Evolutionary conservation across 768 basidiomycete genomes (phyloP).

Genomic region (Trametes maxima): DNA sequence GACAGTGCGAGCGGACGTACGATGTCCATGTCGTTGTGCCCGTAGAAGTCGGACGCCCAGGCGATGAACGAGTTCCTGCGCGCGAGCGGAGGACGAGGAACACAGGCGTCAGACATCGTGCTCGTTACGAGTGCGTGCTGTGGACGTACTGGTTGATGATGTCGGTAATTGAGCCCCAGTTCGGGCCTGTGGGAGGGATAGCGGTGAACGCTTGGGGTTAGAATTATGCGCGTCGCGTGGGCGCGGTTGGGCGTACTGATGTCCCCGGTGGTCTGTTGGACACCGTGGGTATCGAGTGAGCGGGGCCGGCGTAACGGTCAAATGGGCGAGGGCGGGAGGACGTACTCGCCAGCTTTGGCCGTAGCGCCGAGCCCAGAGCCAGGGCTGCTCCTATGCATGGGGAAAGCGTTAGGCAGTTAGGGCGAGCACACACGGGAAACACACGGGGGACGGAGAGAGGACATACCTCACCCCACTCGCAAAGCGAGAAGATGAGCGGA

Average conservation of each 20-base stretch:
- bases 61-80: slow-evolving; percentile 65
- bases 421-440: too few relatives aligned
- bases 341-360: slow-evolving; percentile 70
- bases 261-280: slow-evolving; percentile 29
- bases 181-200: slow-evolving; percentile 5
- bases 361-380: slow-evolving; percentile 60
- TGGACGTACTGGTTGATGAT: slow-evolving; percentile 56
- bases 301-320: too few relatives aligned
- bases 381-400: slow-evolving; percentile 55
- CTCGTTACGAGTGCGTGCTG: not conserved
- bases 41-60: slow-evolving; percentile 66
- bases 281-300: not conserved
- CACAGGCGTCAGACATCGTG: not conserved
- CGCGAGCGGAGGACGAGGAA: not conserved
- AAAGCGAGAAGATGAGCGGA: slow-evolving; percentile 61
- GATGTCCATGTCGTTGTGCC: slow-evolving; percentile 71
- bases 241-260: slow-evolving; percentile 27
- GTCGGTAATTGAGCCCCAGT: slow-evolving; percentile 52
- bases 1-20: slow-evolving; percentile 36
- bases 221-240: too few relatives aligned
- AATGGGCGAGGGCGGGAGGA: not conserved
- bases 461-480: slow-evolving; percentile 66
- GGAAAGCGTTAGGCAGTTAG: not conserved
- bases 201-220: too few relatives aligned
- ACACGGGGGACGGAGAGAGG: not conserved